Conservation (phyloP, 2,329 filamentous ascomycete genomes). For the Pleomassaria siparia region DNA sequence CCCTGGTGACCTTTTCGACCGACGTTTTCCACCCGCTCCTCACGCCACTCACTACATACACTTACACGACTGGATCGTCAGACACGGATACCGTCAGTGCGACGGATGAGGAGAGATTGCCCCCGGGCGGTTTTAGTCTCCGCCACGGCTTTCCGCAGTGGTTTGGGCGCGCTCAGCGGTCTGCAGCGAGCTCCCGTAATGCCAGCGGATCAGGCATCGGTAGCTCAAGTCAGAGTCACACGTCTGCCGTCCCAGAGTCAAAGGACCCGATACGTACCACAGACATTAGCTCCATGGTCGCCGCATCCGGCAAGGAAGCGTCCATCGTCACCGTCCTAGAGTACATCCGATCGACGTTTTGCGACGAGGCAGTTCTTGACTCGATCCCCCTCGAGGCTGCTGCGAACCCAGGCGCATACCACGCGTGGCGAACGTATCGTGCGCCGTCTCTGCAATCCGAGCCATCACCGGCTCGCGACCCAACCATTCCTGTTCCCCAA, state of each 20-base stretch:
- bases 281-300: conserved; percentile 10
- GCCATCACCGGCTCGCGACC: conserved; percentile 16
- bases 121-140: conserved; percentile 87
- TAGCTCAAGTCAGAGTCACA: conserved; percentile 21
- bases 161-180: conserved; percentile 60
- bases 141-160: conserved; percentile 88
- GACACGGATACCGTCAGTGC: conserved; percentile 80
- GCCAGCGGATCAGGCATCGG: conserved; percentile 32
- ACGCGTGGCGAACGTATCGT: conserved; percentile 82
- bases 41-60: conserved; percentile 91
- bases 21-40: conserved; percentile 96
- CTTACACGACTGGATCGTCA: conserved; percentile 75
- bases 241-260: conserved; percentile 14
- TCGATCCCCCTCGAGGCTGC: conserved; percentile 77
- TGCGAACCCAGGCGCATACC: conserved; percentile 89
- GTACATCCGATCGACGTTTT: conserved; percentile 83
- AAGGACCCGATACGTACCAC: conserved; percentile 10
- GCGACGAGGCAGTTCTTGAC: conserved; percentile 75
- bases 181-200: conserved; percentile 33
- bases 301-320: conserved; percentile 13
- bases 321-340: conserved; percentile 63
- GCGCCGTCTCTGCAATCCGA: conserved; percentile 40
- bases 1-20: conserved; percentile 82
- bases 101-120: conserved; percentile 77
- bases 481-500: conserved; percentile 29